A percentile compares a stretch with the other conserved stretches of the same genome.
These are phyloP conservation scores for Alternaria novae-zelandiae DNA, from an alignment of 2,329 filamentous ascomycete genomes.

Conservation along the genomic window DNA sequence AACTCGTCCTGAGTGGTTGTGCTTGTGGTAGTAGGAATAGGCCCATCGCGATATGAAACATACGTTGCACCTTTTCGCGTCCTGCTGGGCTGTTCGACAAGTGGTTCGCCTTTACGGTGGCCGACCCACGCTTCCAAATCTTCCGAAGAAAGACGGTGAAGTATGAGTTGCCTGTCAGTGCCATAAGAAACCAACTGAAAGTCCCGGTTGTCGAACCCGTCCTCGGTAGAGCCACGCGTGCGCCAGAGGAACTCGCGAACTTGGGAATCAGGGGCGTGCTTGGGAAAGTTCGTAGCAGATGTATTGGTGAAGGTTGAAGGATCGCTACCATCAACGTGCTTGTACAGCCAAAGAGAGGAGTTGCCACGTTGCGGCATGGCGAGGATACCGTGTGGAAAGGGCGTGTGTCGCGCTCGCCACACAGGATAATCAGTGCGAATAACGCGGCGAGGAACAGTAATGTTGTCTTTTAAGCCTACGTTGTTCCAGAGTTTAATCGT, in stretches of 20 bases:
- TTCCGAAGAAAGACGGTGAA: conserved; percentile 74
- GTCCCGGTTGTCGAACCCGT: conserved; percentile 80
- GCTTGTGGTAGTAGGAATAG: conserved; percentile 22
- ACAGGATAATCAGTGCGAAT: conserved; percentile 86
- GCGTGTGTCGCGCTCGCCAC: conserved; percentile 89
- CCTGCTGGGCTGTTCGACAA: conserved; percentile 69
- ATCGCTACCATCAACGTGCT: conserved; percentile 60
- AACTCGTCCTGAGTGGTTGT: conserved; percentile 24
- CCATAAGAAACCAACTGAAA: conserved; percentile 96
- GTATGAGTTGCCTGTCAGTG: conserved; percentile 78
- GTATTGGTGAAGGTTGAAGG: conserved; percentile 32
- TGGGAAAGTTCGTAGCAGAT: conserved; percentile 57
- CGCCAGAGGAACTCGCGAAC: conserved; percentile 95
- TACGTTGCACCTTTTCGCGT: conserved; percentile 87
- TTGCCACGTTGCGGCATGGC: conserved; percentile 93
- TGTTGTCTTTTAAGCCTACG: conserved; percentile 59
- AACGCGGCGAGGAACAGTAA: conserved; percentile 57
- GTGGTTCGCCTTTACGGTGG: conserved; percentile 71
- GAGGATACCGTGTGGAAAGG: conserved; percentile 83
- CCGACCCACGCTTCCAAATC: conserved; percentile 71
- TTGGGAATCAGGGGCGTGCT: conserved; percentile 61
- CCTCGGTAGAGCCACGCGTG: conserved; percentile 68
- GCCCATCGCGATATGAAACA: conserved; percentile 76
- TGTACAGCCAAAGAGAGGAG: conserved; percentile 83
- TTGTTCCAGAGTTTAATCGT: conserved; percentile 96